Evolutionary conservation across 2,329 filamentous ascomycete genomes (phyloP), one percentile per base, ranked within the genome.

Genomic region (Bipolaris sorokiniana): DNA sequence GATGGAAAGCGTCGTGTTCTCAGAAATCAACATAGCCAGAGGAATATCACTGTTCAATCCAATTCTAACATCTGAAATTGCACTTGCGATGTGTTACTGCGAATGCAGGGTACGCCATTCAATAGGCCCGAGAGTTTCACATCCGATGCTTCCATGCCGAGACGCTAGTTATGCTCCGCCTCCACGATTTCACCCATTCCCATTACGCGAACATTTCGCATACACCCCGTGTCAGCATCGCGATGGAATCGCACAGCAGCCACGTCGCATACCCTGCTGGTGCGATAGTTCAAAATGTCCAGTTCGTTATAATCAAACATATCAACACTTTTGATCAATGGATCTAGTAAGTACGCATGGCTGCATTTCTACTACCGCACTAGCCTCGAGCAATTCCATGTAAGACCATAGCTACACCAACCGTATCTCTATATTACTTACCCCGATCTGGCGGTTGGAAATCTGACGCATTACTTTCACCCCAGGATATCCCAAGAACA

Each of bases 61-160:
- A 18, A 3, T n/a, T 18, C 9, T 18, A 7, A 38, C 10, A n/a
- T 13, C 34, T n/a, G 9, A 38, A 1, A 18, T 16, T 15, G 10
- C 10, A 5, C 13, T 11, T 34, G 16, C 13, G 11, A 7, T 47
- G 11, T 11, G 16, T 22, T 4, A 20, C n/a, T 33, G 5, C 23
- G 7, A 7, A 10, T n/a, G 13, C 13, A 11, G 23, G 18, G 18
- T 18, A 28, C 26, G n/a, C 46, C n/a, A 23, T n/a, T 37, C 13
- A 31, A 42, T 40, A 26, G 42, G 20, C 31, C 36, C 38, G 28
- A 18, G 9, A 44, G 11, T 23, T 13, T 28, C 28, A 18, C 44
- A 46, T 57, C 50, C 50, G 54, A 20, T 7, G 1, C 23, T 49
- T 54, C 50, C 45, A 57, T 22, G 50, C 54, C 54, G 48, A 57